Conservation (phyloP, 2,329 filamentous ascomycete species). For the Chaetomiaceae sp. region DNA sequence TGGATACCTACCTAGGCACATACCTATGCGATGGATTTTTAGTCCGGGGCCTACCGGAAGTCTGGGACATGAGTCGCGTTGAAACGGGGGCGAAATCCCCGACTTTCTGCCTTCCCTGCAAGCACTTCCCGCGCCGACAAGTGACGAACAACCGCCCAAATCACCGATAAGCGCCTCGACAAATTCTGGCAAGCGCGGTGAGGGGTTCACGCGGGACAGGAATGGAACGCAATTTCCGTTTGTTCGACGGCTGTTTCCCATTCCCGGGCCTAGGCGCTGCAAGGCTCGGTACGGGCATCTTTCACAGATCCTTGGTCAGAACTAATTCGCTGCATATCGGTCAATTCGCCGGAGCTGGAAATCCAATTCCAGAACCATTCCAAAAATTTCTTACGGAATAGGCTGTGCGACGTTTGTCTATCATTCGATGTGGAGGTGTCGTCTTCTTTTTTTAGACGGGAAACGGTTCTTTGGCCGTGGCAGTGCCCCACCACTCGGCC, state of each 20-base stretch:
- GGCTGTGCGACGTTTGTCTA: background rate
- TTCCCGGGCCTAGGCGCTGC: background rate
- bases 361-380: background rate
- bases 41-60: background rate
- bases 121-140: background rate
- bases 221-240: background rate
- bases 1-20: no score
- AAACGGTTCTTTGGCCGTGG: background rate
- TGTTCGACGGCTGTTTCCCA: background rate
- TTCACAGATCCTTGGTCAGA: background rate
- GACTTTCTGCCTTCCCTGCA: no score
- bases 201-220: no score
- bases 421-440: background rate
- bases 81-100: slow-evolving; percentile 3
- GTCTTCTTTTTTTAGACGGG: slow-evolving; percentile 4
- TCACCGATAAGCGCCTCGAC: no score
- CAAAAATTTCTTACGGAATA: background rate
- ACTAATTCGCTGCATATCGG: no score
- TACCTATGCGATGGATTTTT: background rate
- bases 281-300: background rate
- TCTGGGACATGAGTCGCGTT: slow-evolving; percentile 12
- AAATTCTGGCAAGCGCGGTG: no score
- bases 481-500: background rate
- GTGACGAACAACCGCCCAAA: no score
- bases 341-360: no score